phyloP scores from a whole-genome alignment of 257 asterid species.

The Jacaranda copaia region DNA sequence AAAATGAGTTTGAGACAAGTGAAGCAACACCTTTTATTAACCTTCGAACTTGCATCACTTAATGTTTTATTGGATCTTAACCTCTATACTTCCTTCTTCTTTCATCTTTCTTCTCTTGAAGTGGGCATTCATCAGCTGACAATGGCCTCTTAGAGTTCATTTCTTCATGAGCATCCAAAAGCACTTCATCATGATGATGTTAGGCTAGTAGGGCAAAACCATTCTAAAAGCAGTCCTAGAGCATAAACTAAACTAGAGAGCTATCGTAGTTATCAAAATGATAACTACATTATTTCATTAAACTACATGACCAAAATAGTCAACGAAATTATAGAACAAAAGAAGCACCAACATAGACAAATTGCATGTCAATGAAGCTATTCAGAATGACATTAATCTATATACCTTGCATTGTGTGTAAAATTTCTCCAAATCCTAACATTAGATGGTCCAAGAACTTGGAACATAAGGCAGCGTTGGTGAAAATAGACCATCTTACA shows the following conservation, averaged over 20 bases:
- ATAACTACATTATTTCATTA: not conserved
- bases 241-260: constrained; percentile 9
- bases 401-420: constrained; percentile 90
- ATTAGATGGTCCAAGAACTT: constrained; percentile 89
- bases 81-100: too few relatives aligned
- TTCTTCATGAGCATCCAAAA: too few relatives aligned
- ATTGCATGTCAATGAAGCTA: constrained; percentile 22
- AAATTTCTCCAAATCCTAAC: constrained; percentile 92
- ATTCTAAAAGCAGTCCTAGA: constrained; percentile 2
- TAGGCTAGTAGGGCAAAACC: not conserved
- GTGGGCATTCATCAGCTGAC: too few relatives aligned
- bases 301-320: constrained; percentile 14
- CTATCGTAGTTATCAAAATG: constrained; percentile 23
- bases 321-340: constrained; percentile 12
- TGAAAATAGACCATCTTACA: constrained; percentile 91
- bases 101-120: too few relatives aligned
- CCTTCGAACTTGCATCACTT: too few relatives aligned
- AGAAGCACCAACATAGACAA: constrained; percentile 17
- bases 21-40: too few relatives aligned
- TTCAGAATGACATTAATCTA: constrained; percentile 27
- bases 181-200: too few relatives aligned
- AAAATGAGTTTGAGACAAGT: too few relatives aligned
- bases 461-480: constrained; percentile 83
- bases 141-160: too few relatives aligned
- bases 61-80: too few relatives aligned